Evolutionary conservation across 192 early-diverging fungal genomes (phyloP), one percentile per base, ranked within the genome.

Genomic region (Linnemannia zychae): DNA sequence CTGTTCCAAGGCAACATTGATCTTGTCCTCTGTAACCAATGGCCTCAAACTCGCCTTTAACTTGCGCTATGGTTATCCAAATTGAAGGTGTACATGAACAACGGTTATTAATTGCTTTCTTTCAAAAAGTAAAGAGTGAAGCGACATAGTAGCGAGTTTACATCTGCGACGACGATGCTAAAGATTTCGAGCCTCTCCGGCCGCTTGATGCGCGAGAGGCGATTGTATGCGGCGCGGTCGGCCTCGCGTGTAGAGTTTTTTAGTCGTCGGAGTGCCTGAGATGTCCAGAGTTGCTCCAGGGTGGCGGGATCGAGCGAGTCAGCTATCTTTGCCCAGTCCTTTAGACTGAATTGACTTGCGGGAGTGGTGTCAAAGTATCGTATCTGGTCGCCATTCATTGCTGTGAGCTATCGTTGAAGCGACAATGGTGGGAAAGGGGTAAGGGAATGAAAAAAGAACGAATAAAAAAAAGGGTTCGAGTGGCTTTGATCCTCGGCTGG

Each of bases 211-310:
- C 67, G 36, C 31, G 36, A 68, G 36, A 38, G 67, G 31, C 38
- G 67, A 68, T 68, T 40, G 67, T 40, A 38, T 68, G 33, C 67
- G 17, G 67, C 57, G 57, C 57, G 57, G 24, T 63, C 57, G 3
- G 57, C 57, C 28, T 63, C 57, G 28, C 57, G 57, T 63, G 24
- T 28, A 63, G 57, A 63, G 57, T 63, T 63, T 13, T 33, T 63
- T 12, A 63, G 57, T 3, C 57, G 57, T 4, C 57, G 57, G 57
- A 63, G 57, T 63, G 57, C 57, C 57, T 63, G 57, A 12, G 57
- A 63, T 24, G 57, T 63, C 57, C 57, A 63, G 3, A 63, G 57
- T 33, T 12, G n/a, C 24, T 63, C 57, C 24, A 63, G 57, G 0
- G 28, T 31, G 28, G 57, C 11, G 12, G 57, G 57, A 12, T 63